A percentile compares a stretch with the other conserved stretches of the same genome.
These are phyloP conservation scores for Leishmania gerbilli DNA, from an alignment of 208 protist genomes.

Conservation along the genomic window DNA sequence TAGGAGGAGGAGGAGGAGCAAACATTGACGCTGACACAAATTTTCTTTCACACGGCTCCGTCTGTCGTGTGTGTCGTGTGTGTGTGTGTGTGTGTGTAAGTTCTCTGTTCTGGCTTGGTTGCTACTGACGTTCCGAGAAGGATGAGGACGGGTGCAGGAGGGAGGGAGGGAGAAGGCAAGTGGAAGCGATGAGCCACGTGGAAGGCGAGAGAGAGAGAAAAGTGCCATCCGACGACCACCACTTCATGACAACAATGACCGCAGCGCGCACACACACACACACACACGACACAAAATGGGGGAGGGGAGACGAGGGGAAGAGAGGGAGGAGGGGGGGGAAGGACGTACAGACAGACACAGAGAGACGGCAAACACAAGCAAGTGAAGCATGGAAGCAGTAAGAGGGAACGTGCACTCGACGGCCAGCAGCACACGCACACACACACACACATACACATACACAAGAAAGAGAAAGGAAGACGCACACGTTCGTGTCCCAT, in stretches of 20 bases:
- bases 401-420: background rate
- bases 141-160: background rate
- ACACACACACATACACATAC: fast-evolving
- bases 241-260: background rate
- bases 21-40: background rate
- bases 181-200: background rate
- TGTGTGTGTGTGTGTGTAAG: too few species aligned
- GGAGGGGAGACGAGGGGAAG: too few species aligned
- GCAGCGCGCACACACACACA: background rate
- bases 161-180: background rate
- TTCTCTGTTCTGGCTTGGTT: background rate
- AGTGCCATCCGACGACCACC: background rate
- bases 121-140: too few species aligned
- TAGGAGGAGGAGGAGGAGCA: background rate
- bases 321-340: too few species aligned
- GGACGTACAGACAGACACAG: background rate
- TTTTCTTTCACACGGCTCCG: background rate
- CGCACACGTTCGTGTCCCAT: background rate
- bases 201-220: background rate
- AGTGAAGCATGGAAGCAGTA: background rate
- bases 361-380: background rate
- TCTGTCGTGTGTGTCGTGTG: background rate
- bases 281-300: background rate
- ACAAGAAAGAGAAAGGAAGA: too few species aligned
- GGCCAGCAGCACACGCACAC: background rate